A percentile compares a stretch with the other conserved stretches of the same genome.
phyloP scores from a whole-genome alignment of 73 alveolate species.

The Paraurostyla sp. region DNA sequence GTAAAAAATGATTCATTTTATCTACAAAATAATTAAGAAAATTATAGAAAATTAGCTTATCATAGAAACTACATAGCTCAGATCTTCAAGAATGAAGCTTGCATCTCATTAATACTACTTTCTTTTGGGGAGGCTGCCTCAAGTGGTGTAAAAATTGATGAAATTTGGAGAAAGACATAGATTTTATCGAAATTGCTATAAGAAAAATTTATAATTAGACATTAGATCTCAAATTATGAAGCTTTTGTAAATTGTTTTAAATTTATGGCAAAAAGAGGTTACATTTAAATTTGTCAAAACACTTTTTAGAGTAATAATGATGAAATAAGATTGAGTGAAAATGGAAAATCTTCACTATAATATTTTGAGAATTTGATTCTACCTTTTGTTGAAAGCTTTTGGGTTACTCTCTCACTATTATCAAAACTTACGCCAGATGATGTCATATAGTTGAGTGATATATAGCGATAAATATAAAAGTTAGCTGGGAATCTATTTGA shows the following conservation, averaged over 20 bases:
- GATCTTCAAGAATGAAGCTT: slow-evolving; percentile 78
- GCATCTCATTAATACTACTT: slow-evolving; percentile 77
- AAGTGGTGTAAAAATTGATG: slow-evolving; percentile 76
- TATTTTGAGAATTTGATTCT: slow-evolving; percentile 82
- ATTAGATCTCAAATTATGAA: slow-evolving; percentile 49
- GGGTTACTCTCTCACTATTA: slow-evolving; percentile 84
- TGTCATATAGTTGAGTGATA: slow-evolving; percentile 37
- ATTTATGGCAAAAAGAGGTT: slow-evolving; percentile 75
- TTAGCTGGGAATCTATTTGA: slow-evolving; percentile 86
- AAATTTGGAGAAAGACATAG: slow-evolving; percentile 80
- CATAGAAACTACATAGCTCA: slow-evolving; percentile 85
- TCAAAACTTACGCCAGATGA: slow-evolving; percentile 67
- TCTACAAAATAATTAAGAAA: slow-evolving; percentile 86
- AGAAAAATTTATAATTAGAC: slow-evolving; percentile 80
- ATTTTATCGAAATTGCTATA: slow-evolving; percentile 74
- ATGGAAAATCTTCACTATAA: slow-evolving; percentile 70
- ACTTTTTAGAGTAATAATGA: too few species aligned
- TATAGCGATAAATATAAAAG: slow-evolving; percentile 77
- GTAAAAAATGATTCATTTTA: slow-evolving; percentile 88
- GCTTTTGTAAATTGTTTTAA: slow-evolving; percentile 57
- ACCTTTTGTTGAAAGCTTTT: slow-evolving; percentile 91
- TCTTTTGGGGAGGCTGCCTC: slow-evolving; percentile 86
- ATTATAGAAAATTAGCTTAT: slow-evolving; percentile 85
- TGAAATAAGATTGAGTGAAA: slow-evolving; percentile 36
- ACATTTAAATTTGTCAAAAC: slow-evolving; percentile 54